These are phyloP conservation scores for Aureobasidium melanogenum DNA, from an alignment of 2,329 filamentous ascomycete species.

Conservation along the genomic window DNA sequence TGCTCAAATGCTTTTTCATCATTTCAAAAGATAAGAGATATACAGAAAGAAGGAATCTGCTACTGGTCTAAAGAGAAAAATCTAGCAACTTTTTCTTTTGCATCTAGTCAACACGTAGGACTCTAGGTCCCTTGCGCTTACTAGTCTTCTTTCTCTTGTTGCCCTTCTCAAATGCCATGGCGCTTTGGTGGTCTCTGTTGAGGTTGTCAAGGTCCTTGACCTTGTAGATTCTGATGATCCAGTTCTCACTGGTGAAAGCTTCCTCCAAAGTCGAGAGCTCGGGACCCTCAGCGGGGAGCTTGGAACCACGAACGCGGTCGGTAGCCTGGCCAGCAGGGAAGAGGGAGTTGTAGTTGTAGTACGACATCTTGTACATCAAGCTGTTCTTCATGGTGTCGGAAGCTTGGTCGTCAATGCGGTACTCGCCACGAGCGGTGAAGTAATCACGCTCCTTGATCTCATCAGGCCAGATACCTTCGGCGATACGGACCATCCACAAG, in stretches of 20 bases:
- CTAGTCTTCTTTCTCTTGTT: slow-evolving; percentile 71
- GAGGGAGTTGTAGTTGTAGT: slow-evolving; percentile 90
- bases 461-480: slow-evolving; percentile 99
- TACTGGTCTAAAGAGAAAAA: too few relatives aligned
- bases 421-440: slow-evolving; percentile 89
- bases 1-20: neutral
- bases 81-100: neutral
- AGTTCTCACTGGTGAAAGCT: slow-evolving; percentile 98
- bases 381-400: slow-evolving; percentile 98
- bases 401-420: slow-evolving; percentile 85
- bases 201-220: slow-evolving; percentile 98
- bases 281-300: slow-evolving; percentile 75
- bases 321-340: slow-evolving; percentile 86
- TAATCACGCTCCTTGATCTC: slow-evolving; percentile 96
- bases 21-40: neutral
- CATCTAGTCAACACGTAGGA: slow-evolving; percentile 61
- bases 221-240: slow-evolving; percentile 99
- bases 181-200: slow-evolving; percentile 72
- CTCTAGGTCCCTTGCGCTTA: slow-evolving; percentile 64
- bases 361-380: slow-evolving; percentile 99
- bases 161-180: slow-evolving; percentile 63
- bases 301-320: slow-evolving; percentile 77
- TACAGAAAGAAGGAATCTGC: neutral
- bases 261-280: slow-evolving; percentile 85
- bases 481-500: slow-evolving; percentile 99